Percentiles rank a stretch among this genome's conserved stretches.
These are phyloP conservation scores for Globisporangium parvum DNA, from an alignment of 352 stramenopile species.

Conservation along the genomic window DNA sequence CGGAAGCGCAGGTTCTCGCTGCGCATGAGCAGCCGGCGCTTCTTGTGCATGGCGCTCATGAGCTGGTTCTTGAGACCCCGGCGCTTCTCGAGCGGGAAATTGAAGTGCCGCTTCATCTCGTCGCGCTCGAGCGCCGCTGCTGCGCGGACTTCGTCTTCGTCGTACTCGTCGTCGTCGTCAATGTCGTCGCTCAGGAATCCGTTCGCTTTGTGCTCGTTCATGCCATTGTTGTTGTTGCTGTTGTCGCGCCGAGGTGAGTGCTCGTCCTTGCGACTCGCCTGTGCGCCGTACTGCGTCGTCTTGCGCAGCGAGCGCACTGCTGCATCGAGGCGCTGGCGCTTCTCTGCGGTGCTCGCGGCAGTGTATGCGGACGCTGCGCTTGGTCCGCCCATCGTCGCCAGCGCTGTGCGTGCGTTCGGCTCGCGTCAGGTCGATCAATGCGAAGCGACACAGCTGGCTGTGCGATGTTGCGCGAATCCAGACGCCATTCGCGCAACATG, in stretches of 20 bases:
- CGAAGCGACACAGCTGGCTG: background rate
- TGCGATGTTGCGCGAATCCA: constrained; percentile 2
- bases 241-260: no score
- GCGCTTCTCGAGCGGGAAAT: constrained; percentile 35
- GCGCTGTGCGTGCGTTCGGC: no score
- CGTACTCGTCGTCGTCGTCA: background rate
- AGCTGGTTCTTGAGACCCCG: constrained; percentile 31
- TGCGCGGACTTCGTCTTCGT: constrained; percentile 28
- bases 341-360: background rate
- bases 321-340: constrained; percentile 7
- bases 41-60: constrained; percentile 43
- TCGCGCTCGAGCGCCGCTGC: constrained; percentile 25
- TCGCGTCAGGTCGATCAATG: no score
- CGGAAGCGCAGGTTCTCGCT: constrained; percentile 77
- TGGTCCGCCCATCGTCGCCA: constrained; percentile 7
- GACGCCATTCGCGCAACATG: background rate
- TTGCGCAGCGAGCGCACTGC: constrained; percentile 19
- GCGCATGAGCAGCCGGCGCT: constrained; percentile 53
- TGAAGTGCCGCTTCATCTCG: constrained; percentile 42
- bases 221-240: background rate
- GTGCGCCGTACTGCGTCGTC: constrained; percentile 13
- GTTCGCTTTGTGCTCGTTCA: background rate
- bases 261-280: background rate
- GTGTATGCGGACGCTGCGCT: constrained; percentile 6
- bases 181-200: constrained; percentile 6